phyloP scores from a whole-genome alignment of 73 alveolate species.

The Paramecium primaurelia region DNA sequence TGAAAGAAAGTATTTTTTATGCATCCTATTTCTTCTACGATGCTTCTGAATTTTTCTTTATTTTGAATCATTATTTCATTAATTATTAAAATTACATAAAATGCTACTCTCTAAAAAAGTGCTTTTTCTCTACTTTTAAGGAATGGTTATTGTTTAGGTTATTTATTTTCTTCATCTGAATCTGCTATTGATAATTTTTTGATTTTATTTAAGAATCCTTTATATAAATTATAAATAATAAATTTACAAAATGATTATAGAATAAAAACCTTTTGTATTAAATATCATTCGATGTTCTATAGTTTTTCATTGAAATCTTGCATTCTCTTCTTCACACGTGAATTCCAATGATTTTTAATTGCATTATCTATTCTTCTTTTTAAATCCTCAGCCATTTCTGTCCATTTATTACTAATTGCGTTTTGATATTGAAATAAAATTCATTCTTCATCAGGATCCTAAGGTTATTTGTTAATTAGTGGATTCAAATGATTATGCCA shows the following conservation, averaged over 20 bases:
- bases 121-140: neutral
- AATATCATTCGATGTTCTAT: neutral
- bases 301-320: slow-evolving; percentile 45
- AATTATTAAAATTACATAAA: neutral
- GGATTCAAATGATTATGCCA: slow-evolving; percentile 99
- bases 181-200: neutral
- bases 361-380: slow-evolving; percentile 81
- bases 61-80: neutral
- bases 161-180: neutral
- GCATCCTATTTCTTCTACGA: slow-evolving; percentile 44
- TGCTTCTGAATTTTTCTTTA: neutral
- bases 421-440: slow-evolving; percentile 87
- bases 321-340: slow-evolving; percentile 72
- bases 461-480: slow-evolving; percentile 86
- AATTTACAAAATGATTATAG: too few relatives aligned
- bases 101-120: neutral
- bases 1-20: neutral
- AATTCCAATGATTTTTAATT: slow-evolving; percentile 82
- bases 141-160: neutral
- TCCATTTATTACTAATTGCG: slow-evolving; percentile 95
- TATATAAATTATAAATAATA: neutral
- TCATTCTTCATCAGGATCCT: slow-evolving; percentile 97
- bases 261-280: neutral
- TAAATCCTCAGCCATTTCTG: slow-evolving; percentile 83
- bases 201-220: neutral